Evolutionary conservation across 1,139 yeast genomes (phyloP), one percentile per base, ranked within the genome.

Genomic region (Lodderomyces margitis): DNA sequence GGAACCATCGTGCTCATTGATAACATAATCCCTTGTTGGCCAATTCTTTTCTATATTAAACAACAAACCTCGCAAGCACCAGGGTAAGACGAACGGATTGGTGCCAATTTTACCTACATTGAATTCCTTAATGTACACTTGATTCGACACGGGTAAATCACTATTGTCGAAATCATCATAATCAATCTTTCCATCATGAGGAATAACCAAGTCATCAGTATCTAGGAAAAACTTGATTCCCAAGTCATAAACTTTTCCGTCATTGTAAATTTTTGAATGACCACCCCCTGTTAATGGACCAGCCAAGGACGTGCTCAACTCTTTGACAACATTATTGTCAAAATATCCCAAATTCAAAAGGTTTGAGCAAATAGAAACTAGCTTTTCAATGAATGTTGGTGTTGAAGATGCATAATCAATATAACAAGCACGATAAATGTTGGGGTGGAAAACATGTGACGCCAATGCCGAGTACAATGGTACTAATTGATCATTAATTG

Each of bases 221-320:
- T 86, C 91, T 25, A 91, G 62, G 1, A 87, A 77, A 57, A 86
- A 85, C 46, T 80, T 76, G 40, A 91, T 57, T 0, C 94, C 96
- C 49, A 87, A 59, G 50, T 83, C 89, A 57, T 92, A 92, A 0
- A 92, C 98, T 45, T 81, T 78, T 4, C 83, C 81, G 52, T 87
- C 96, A 55, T 86, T 86, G 61, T 92, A 92, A 36, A 92, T 81
- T 50, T 79, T 83, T 0, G 97, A 89, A 60, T 92, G 98, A 0
- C 98, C 98, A 12, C 95, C 92, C 3, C 97, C 96, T 0, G 96
- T 91, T 42, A 92, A 67, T 2, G 96, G 85, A 0, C 98, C 98
- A 0, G 95, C 92, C 49, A 92, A 69, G 0, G 91, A 79, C 14
- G 80, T 75, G 45, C 96, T 86, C 32, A 92, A 74, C 56, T 92